phyloP scores from a whole-genome alignment of 2,329 filamentous ascomycete species.

The Chrysosporium queenslandicum region DNA sequence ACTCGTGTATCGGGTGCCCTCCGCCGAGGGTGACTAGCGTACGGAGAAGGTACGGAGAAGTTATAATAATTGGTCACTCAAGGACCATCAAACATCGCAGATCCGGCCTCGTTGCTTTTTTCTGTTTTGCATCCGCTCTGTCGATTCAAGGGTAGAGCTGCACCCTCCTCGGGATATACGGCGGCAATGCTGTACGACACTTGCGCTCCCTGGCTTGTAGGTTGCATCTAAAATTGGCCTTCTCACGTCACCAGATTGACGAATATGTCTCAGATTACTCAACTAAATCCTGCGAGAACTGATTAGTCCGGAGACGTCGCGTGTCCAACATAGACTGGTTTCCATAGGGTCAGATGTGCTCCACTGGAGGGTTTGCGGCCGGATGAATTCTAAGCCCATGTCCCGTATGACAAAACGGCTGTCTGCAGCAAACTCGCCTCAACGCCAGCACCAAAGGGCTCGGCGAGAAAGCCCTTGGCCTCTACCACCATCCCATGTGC shows the following conservation, averaged over 20 bases:
- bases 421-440: slow-evolving; percentile 2
- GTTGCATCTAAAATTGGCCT: not conserved
- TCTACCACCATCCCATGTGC: no score
- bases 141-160: not conserved
- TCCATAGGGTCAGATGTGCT: not conserved
- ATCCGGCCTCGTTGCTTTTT: not conserved
- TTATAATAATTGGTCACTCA: not conserved
- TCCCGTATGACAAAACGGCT: slow-evolving; percentile 7
- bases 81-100: not conserved
- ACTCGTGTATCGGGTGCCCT: not conserved
- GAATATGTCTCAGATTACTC: slow-evolving; percentile 1
- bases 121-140: not conserved
- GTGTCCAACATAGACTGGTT: not conserved
- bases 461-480: not conserved
- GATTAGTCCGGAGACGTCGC: not conserved
- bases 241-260: not conserved
- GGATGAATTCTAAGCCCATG: not conserved
- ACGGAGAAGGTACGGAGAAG: not conserved
- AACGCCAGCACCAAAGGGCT: not conserved
- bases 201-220: not conserved
- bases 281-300: not conserved
- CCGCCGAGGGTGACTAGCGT: not conserved
- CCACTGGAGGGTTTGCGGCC: not conserved
- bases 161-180: not conserved
- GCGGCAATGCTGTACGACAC: slow-evolving; percentile 11